Evolutionary conservation across 192 early-diverging fungal genomes (phyloP), one percentile per base, ranked within the genome.

Genomic region (Podila epigama): DNA sequence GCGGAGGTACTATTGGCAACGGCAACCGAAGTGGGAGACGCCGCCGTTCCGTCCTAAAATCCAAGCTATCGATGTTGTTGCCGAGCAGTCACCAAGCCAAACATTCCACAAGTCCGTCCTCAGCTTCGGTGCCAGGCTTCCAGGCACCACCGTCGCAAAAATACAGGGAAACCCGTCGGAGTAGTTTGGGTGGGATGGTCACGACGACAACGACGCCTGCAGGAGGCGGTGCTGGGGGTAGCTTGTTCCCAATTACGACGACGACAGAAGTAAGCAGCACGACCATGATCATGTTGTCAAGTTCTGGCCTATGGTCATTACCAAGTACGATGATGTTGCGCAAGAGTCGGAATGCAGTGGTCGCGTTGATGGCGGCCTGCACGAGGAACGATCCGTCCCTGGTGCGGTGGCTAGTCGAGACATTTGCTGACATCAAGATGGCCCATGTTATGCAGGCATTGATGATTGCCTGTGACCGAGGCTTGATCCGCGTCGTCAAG

Each of bases 361-460:
- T 77, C 9, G 73, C 73, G 32, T 48, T 77, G 27, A 77, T 77
- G 73, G 73, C 73, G 9, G 66, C 73, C 13, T 51, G 44, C 15
- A 59, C 48, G 1, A 53, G 73, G 33, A 77, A 77, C 66, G 73
- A 77, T 18, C 73, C 66, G 0, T 33, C 12, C 10, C 40, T 77
- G 2, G 73, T 77, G 15, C 56, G 48, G 2, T 77, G 73, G 73
- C 12, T 77, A 50, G 40, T 77, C 39, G 73, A 77, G 56, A 48
- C 73, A 2, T 68, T 77, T 60, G 65, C 73, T 5, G 73, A 77
- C 37, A 77, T 77, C 39, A 68, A 77, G 20, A 28, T 77, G 13
- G 54, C 32, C 12, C 73, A 77, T 42, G 27, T 77, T 12, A 63
- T 77, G 73, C 73, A 77, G 33, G 73, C 73, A 13, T 51, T 77